These are phyloP conservation scores for Phytopythium vexans DNA, from an alignment of 352 stramenopile species.

Conservation along the genomic window DNA sequence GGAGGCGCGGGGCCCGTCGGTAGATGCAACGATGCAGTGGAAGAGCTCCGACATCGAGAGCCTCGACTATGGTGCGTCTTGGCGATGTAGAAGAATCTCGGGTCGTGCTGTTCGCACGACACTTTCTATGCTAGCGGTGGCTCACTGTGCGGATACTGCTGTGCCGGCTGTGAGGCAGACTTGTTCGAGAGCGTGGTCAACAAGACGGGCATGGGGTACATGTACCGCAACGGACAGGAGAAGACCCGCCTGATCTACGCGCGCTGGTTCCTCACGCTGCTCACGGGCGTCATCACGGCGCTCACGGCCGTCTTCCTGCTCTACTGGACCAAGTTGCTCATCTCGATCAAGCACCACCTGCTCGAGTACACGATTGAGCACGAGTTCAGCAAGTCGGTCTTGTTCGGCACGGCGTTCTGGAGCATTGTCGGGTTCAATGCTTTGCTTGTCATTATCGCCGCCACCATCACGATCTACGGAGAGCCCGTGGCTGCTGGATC, in stretches of 20 bases:
- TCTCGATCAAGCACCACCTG: constrained; percentile 67
- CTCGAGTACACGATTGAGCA: constrained; percentile 61
- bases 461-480: constrained; percentile 63
- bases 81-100: neutral
- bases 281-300: constrained; percentile 71
- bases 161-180: constrained; percentile 28
- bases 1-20: too few relatives aligned
- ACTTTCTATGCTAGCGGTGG: neutral
- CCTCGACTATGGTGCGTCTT: constrained; percentile 73
- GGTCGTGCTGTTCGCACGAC: neutral
- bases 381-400: constrained; percentile 50
- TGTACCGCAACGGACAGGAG: constrained; percentile 78
- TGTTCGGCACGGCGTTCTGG: constrained; percentile 77
- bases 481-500: constrained; percentile 80
- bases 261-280: constrained; percentile 75
- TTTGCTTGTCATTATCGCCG: constrained; percentile 67
- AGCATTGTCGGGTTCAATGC: constrained; percentile 67
- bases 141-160: constrained; percentile 1
- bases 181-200: constrained; percentile 87
- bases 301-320: constrained; percentile 78
- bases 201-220: constrained; percentile 80
- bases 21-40: constrained; percentile 48
- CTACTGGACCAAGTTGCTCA: constrained; percentile 70
- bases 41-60: constrained; percentile 70
- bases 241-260: constrained; percentile 76